Conservation (phyloP, 176 grass and related monocot species). For the Oryza nivara region DNA sequence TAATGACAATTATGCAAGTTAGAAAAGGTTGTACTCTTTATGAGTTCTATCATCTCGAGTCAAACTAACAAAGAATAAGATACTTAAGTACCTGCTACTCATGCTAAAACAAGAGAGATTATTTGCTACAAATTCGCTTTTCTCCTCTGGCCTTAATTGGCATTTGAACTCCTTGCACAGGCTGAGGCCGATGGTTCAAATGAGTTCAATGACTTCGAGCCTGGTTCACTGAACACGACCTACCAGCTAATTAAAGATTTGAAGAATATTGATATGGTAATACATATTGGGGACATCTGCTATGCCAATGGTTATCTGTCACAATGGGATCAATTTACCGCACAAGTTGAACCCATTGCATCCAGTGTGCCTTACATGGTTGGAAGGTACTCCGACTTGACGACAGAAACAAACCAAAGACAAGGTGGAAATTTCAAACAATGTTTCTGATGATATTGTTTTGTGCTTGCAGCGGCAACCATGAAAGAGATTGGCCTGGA, state of each 20-base stretch:
- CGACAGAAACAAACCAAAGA: slow-evolving; percentile 19
- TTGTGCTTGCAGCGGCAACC: slow-evolving; percentile 75
- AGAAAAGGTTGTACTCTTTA: neutral
- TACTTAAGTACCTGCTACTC: neutral
- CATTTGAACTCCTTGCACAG: slow-evolving; percentile 44
- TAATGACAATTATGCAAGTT: neutral
- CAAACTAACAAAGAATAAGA: slow-evolving; percentile 21
- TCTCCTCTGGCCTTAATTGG: slow-evolving; percentile 26
- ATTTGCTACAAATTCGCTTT: slow-evolving; percentile 15
- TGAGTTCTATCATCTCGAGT: slow-evolving; percentile 31
- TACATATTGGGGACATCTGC: slow-evolving; percentile 80
- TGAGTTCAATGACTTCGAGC: slow-evolving; percentile 80
- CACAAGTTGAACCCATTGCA: slow-evolving; percentile 86
- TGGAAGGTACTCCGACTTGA: slow-evolving; percentile 50
- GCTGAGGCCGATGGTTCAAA: slow-evolving; percentile 88
- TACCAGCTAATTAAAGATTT: slow-evolving; percentile 84
- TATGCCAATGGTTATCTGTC: slow-evolving; percentile 94
- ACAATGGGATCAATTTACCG: slow-evolving; percentile 97
- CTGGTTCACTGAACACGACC: slow-evolving; percentile 82
- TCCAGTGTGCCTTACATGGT: slow-evolving; percentile 87
- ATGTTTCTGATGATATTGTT: slow-evolving; percentile 36
- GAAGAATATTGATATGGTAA: slow-evolving; percentile 83
- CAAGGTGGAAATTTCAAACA: neutral
- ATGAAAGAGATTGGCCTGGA: slow-evolving; percentile 91
- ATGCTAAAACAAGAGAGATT: neutral